Evolutionary conservation across 1,139 yeast genomes (phyloP), one percentile per base, ranked within the genome.

Genomic region (Suhomyces yuchorum): DNA sequence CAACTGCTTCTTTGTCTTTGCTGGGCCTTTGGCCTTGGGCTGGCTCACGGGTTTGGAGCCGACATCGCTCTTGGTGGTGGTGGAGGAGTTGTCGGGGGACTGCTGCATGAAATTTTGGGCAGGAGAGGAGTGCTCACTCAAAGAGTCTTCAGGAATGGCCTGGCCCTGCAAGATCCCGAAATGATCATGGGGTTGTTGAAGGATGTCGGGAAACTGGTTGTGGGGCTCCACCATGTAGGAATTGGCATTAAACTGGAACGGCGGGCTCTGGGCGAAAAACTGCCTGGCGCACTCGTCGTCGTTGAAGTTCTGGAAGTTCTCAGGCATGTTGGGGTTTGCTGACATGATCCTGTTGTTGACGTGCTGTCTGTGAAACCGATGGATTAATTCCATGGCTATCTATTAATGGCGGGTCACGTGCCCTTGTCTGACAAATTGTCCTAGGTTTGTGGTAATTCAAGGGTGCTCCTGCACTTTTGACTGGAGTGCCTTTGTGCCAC

Each of bases 1-100:
- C 15, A 62, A 44, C 49, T 65, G 70, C 47, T 60, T 65, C 54
- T 67, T 62, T 22, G 56, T 36, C 54, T 68, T 8, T 58, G 42
- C 15, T n/a, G 44, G 39, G 12, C 26, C 19, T 23, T 23, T 42
- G 36, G 30, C 22, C 19, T 35, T 34, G 30, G 36, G 8, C n/a
- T 17, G n/a, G 28, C 28, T 17, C 15, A 18, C 14, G 18, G 40
- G 30, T 17, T 19, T 24, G 37, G 23, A 7, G 5, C 2, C 5
- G 18, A 34, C 4, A 18, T 35, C 40, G 14, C 37, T 41, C 15
- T 51, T 53, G 9, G 38, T 44, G 34, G 53, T 46, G 4, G 45
- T 35, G 34, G 50, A 47, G 11, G 49, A 47, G 4, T 49, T 32
- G 15, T 46, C 57, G 2, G 57, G 55, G 1, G 58, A 55, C 3